Percentiles rank a stretch among this genome's conserved stretches.
Conservation (phyloP, 805 yeast species). For the Starmerella kuoi region DNA sequence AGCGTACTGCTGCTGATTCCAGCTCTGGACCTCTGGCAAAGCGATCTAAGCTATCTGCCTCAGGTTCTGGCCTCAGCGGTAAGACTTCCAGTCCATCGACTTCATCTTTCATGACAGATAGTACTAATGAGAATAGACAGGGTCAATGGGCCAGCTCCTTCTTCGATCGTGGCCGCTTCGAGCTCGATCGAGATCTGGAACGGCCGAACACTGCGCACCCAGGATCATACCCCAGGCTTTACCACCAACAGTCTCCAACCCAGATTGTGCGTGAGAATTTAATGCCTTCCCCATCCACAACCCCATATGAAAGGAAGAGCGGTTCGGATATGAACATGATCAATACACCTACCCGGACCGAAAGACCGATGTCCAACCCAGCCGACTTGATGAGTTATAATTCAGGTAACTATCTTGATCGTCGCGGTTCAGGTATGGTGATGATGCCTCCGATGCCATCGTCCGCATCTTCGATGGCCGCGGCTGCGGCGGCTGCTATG, state of each 20-base stretch:
- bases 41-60: too few relatives aligned
- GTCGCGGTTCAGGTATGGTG: not conserved
- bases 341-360: conserved; percentile 2
- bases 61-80: not conserved
- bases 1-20: conserved; percentile 2
- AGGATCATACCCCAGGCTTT: not conserved
- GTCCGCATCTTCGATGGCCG: not conserved
- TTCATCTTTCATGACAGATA: too few relatives aligned
- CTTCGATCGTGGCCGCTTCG: not conserved
- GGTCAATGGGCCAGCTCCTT: not conserved
- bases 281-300: conserved; percentile 5
- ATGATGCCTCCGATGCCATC: not conserved
- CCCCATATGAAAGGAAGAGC: conserved; percentile 5
- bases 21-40: too few relatives aligned
- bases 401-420: not conserved
- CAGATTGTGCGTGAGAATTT: not conserved
- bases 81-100: not conserved
- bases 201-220: not conserved
- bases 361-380: not conserved
- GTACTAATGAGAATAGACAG: not conserved
- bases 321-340: not conserved
- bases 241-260: not conserved
- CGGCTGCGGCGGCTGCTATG: not conserved
- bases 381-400: not conserved
- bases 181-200: not conserved